These are phyloP conservation scores for Pythium sp. DNA, from an alignment of 352 stramenopile species.

Conservation along the genomic window DNA sequence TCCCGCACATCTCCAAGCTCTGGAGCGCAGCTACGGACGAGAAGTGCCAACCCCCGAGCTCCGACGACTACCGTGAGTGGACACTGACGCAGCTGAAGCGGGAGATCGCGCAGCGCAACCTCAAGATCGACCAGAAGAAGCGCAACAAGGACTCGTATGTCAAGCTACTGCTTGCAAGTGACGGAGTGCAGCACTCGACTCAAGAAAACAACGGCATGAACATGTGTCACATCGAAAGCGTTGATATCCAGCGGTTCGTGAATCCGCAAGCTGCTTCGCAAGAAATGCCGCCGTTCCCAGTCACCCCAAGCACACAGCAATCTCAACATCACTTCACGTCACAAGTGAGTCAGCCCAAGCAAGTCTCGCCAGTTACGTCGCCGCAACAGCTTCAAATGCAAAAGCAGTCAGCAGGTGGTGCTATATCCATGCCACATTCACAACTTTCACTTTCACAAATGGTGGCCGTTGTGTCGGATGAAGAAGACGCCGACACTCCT, in stretches of 20 bases:
- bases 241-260: constrained; percentile 6
- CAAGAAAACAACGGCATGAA: not conserved
- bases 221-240: constrained; percentile 2
- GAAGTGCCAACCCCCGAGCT: constrained; percentile 35
- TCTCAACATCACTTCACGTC: not conserved
- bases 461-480: constrained; percentile 5
- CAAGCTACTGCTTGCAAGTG: constrained; percentile 30
- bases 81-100: constrained; percentile 48
- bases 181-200: constrained; percentile 13
- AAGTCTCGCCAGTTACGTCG: not conserved
- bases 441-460: not conserved
- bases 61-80: constrained; percentile 58
- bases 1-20: constrained; percentile 31
- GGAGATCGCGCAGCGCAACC: constrained; percentile 48
- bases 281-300: not conserved
- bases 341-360: not conserved
- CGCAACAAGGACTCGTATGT: constrained; percentile 52
- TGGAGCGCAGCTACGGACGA: constrained; percentile 47
- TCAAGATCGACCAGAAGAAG: constrained; percentile 40
- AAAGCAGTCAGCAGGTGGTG: not conserved
- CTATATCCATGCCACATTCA: not conserved
- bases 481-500: not conserved
- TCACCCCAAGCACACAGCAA: not conserved
- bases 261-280: not conserved
- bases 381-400: not conserved